A percentile compares a stretch with the other conserved stretches of the same genome.
Evolutionary conservation across 2,329 filamentous ascomycete genomes (phyloP).

Genomic region (Colletotrichum sp.): DNA sequence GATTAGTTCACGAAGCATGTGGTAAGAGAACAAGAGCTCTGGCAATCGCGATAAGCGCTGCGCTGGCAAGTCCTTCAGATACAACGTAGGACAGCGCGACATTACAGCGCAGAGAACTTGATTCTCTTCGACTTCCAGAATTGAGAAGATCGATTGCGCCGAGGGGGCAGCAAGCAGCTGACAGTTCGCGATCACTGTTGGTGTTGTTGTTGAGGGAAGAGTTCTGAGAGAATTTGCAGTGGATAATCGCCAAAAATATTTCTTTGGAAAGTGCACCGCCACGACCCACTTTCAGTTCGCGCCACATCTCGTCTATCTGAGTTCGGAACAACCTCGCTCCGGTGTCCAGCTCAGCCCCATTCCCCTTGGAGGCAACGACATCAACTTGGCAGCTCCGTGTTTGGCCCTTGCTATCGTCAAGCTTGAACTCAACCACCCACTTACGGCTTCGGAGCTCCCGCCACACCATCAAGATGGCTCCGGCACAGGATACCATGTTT

Average conservation of each 20-base stretch:
- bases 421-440: constrained; percentile 16
- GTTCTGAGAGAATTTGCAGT: neutral
- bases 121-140: neutral
- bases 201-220: neutral
- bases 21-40: neutral
- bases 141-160: neutral
- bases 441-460: constrained; percentile 23
- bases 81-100: neutral
- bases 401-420: constrained; percentile 16
- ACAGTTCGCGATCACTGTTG: neutral
- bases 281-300: neutral
- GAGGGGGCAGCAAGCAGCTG: neutral
- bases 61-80: neutral
- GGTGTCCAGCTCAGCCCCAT: neutral
- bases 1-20: neutral
- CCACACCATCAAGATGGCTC: constrained; percentile 58
- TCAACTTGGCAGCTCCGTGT: constrained; percentile 23
- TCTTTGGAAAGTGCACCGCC: neutral
- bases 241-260: constrained; percentile 14
- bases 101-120: neutral
- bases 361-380: constrained; percentile 21
- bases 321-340: neutral
- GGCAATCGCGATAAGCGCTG: neutral
- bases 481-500: constrained; percentile 90
- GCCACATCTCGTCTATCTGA: neutral